Evolutionary conservation across 2,329 filamentous ascomycete species (phyloP), one percentile per base, ranked within the genome.

Genomic region (Aureobasidium vineae): DNA sequence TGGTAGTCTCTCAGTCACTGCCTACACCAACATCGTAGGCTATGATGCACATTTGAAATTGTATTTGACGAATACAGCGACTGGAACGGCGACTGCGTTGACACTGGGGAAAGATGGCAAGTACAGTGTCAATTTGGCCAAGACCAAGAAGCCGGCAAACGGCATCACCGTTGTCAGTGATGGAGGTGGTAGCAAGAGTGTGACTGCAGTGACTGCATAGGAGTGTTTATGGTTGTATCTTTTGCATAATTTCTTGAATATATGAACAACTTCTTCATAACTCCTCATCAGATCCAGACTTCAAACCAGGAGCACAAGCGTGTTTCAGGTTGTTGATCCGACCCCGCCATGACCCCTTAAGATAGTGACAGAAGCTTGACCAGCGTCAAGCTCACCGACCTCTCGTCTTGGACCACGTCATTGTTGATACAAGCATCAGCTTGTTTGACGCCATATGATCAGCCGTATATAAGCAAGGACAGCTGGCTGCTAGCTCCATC

Each of bases 11-110:
- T 63, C 67, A 8, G 75, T 77, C 43, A 70, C 71, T 1, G 77
- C 75, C 45, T 73, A 72, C 36, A 76, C 75, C 19, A 78, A 77
- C 56, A 73, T 77, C 13, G 69, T 73, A 10, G 76, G 76, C 38
- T 73, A 73, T 19, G 71, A 72, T 21, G 73, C 72, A 59, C 71
- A 59, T 23, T 71, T 77, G 71, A 70, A 68, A 1, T 59, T 78
- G n/a, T 66, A 72, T 53, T 63, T 77, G 8, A 61, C 65, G 40
- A 75, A 72, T 41, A 71, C 72, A 0, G 70, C 38, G 4, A 71
- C 69, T 2, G 71, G 67, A 7, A 60, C 73, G 1, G 53, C 69
- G 2, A 73, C 76, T 7, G 23, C 65, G 69, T 72, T 71, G 50
- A 63, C 68, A 31, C 71, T 0, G 71, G 69, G 2, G 11, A 66